A percentile compares a stretch with the other conserved stretches of the same genome.
Evolutionary conservation across 441 rosid genomes (phyloP).

Genomic region (Brassica hybrid): DNA sequence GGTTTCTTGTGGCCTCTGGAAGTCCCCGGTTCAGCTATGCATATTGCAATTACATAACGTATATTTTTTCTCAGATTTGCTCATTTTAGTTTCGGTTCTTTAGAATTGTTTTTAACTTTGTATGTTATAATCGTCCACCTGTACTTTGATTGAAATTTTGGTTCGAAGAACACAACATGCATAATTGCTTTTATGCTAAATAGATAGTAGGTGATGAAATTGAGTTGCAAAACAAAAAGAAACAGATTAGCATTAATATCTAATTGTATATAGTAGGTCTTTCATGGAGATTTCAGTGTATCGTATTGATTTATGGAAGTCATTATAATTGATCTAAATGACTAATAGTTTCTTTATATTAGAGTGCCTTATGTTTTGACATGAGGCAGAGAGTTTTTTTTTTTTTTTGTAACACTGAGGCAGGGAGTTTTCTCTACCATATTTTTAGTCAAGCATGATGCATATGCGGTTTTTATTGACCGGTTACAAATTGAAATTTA

Average conservation of each 20-base stretch:
- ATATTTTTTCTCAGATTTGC: not conserved
- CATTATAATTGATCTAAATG: too few relatives aligned
- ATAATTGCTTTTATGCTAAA: not conserved
- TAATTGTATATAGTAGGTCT: too few relatives aligned
- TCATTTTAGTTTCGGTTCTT: not conserved
- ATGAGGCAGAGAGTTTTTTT: not conserved
- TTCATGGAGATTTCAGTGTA: too few relatives aligned
- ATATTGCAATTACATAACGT: not conserved
- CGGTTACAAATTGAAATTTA: not conserved
- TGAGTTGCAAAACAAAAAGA: conserved; percentile 11
- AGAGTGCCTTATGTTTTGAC: not conserved
- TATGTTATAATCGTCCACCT: conserved; percentile 1
- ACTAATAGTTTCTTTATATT: not conserved
- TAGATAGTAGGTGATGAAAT: not conserved
- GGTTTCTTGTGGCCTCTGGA: conserved; percentile 8
- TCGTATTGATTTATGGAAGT: too few relatives aligned
- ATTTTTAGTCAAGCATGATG: not conserved
- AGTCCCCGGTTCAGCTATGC: not conserved
- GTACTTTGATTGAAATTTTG: not conserved
- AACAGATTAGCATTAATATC: too few relatives aligned
- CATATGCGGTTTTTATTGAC: not conserved
- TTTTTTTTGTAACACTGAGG: too few relatives aligned
- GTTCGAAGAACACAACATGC: not conserved
- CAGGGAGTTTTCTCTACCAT: not conserved
- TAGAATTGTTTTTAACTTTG: conserved; percentile 4